phyloP scores from a whole-genome alignment of 257 asterid species.

The Lycium barbarum region DNA sequence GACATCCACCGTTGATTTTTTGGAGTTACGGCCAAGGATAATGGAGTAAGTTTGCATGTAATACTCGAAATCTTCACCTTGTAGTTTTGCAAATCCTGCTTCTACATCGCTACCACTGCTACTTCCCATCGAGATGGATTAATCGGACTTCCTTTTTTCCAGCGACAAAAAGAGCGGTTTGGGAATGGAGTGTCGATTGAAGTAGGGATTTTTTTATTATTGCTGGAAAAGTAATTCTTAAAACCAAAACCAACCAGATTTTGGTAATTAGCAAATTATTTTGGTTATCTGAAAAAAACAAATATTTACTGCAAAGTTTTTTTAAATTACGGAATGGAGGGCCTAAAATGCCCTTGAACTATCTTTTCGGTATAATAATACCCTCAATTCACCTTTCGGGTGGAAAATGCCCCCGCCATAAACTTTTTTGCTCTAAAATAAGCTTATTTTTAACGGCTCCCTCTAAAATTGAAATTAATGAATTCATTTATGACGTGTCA shows the following conservation, averaged over 20 bases:
- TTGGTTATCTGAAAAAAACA: too few relatives aligned
- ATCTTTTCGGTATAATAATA: too few relatives aligned
- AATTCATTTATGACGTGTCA: too few relatives aligned
- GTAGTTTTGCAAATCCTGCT: slow-evolving; percentile 98
- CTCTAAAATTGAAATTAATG: too few relatives aligned
- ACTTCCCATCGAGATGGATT: slow-evolving; percentile 54
- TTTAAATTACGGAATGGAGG: too few relatives aligned
- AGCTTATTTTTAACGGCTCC: too few relatives aligned
- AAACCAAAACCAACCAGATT: background rate
- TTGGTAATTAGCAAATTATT: background rate
- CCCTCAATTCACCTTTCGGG: too few relatives aligned
- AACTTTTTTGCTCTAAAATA: too few relatives aligned
- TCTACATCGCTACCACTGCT: slow-evolving; percentile 86
- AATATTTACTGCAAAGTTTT: too few relatives aligned
- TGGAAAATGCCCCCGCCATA: too few relatives aligned
- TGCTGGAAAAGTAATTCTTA: background rate
- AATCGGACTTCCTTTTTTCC: background rate
- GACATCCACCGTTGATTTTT: slow-evolving; percentile 93
- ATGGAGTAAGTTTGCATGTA: slow-evolving; percentile 99
- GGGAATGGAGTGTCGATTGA: background rate
- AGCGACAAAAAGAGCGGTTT: background rate
- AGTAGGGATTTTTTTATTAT: background rate
- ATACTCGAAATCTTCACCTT: slow-evolving; percentile 96
- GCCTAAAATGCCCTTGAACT: too few relatives aligned
- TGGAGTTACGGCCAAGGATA: slow-evolving; percentile 90